Conservation (phyloP, 106 monocot genomes). For the Allium fistulosum region DNA sequence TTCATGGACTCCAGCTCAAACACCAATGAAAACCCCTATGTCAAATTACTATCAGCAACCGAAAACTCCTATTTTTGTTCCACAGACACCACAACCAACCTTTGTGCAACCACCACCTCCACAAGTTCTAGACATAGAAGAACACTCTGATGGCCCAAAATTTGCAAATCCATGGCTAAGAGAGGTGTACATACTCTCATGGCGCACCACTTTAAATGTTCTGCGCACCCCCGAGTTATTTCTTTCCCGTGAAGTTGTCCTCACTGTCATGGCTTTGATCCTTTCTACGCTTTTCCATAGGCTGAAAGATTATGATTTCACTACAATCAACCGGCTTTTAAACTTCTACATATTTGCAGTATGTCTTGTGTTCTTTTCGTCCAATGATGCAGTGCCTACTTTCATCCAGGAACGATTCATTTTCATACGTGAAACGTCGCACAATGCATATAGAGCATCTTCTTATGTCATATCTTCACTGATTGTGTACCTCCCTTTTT, state of each 20-base stretch:
- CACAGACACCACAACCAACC: not conserved
- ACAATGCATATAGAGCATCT: constrained; percentile 44
- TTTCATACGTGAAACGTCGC: constrained; percentile 45
- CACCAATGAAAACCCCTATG: constrained; percentile 16
- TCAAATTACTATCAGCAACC: not conserved
- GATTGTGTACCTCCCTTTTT: constrained; percentile 40
- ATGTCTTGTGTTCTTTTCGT: constrained; percentile 45
- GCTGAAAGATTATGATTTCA: constrained; percentile 12
- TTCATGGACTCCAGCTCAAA: constrained; percentile 31
- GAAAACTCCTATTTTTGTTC: not conserved
- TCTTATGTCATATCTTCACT: constrained; percentile 38
- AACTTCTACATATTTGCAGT: constrained; percentile 50
- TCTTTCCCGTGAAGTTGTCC: constrained; percentile 39
- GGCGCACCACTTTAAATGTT: constrained; percentile 27
- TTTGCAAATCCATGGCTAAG: constrained; percentile 29
- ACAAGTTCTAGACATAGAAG: constrained; percentile 4
- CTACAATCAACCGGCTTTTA: constrained; percentile 30
- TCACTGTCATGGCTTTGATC: constrained; percentile 35
- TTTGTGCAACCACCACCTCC: constrained; percentile 8
- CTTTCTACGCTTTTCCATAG: constrained; percentile 33
- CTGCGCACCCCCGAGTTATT: constrained; percentile 43
- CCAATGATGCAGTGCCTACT: constrained; percentile 36
- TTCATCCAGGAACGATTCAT: constrained; percentile 63
- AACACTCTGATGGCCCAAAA: constrained; percentile 10
- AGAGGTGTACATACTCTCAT: constrained; percentile 21